Evolutionary conservation across 805 yeast genomes (phyloP).

Genomic region (Yueomyces sp.): DNA sequence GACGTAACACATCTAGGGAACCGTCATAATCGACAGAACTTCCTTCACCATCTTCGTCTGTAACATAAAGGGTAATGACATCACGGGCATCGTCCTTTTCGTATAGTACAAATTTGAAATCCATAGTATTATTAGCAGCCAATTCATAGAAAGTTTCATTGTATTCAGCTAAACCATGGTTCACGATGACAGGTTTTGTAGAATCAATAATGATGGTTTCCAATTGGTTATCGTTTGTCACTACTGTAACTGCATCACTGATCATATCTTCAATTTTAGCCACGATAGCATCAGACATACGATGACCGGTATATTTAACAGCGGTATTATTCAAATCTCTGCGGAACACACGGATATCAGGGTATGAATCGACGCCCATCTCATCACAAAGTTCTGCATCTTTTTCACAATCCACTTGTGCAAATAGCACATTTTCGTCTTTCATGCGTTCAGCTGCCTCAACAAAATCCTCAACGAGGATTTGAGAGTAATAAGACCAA

Average conservation of each 20-base stretch:
- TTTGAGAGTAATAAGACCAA: conserved; percentile 95
- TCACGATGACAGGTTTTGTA: conserved; percentile 31
- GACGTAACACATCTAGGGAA: conserved; percentile 9
- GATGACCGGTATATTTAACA: neutral
- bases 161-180: conserved; percentile 28
- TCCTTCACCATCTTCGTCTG: conserved; percentile 10
- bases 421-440: conserved; percentile 29
- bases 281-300: conserved; percentile 21
- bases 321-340: conserved; percentile 24
- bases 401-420: conserved; percentile 66
- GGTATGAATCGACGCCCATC: conserved; percentile 43
- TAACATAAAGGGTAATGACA: neutral
- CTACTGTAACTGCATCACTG: conserved; percentile 18
- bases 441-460: conserved; percentile 71
- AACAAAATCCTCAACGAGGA: conserved; percentile 61
- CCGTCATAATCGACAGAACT: conserved; percentile 6
- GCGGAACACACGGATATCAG: conserved; percentile 64
- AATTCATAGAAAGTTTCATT: conserved; percentile 46
- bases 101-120: conserved; percentile 41
- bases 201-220: conserved; percentile 4
- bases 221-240: conserved; percentile 24
- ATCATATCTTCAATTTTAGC: conserved; percentile 34
- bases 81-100: conserved; percentile 17
- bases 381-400: conserved; percentile 27
- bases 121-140: conserved; percentile 55